A percentile compares a stretch with the other conserved stretches of the same genome.
phyloP scores from a whole-genome alignment of 2,329 filamentous ascomycete species.

The Aureobasidium sp. region DNA sequence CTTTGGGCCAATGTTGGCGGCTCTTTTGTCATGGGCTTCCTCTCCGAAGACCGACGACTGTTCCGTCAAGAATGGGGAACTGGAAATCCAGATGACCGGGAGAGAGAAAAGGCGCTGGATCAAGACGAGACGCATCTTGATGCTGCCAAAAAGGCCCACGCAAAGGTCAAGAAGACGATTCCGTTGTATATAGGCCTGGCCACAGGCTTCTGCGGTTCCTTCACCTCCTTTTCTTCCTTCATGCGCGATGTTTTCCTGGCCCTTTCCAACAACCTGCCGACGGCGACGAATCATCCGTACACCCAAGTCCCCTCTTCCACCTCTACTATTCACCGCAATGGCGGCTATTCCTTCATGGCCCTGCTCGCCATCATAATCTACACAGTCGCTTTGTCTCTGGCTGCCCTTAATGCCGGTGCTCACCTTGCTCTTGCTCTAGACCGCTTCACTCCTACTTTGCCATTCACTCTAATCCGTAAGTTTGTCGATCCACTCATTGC shows the following conservation, averaged over 20 bases:
- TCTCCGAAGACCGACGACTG: conserved; percentile 68
- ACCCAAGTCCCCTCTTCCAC: conserved; percentile 25
- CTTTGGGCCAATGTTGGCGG: conserved; percentile 87
- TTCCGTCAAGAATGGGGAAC: conserved; percentile 63
- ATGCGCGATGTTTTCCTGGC: conserved; percentile 74
- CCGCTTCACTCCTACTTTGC: conserved; percentile 52
- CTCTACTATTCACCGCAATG: conserved; percentile 46
- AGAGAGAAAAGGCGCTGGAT: conserved; percentile 32
- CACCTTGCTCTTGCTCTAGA: conserved; percentile 64
- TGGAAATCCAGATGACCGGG: conserved; percentile 6
- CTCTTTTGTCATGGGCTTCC: conserved; percentile 76
- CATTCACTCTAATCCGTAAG: conserved; percentile 50
- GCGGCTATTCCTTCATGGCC: conserved; percentile 78
- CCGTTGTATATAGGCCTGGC: conserved; percentile 81
- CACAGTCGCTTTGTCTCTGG: conserved; percentile 63
- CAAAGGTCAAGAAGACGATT: conserved; percentile 70
- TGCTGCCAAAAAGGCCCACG: conserved; percentile 28
- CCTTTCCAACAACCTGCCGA: conserved; percentile 64
- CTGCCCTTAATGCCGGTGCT: conserved; percentile 62
- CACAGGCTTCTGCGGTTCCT: conserved; percentile 82
- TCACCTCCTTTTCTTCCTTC: conserved; percentile 85
- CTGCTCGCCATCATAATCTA: conserved; percentile 66
- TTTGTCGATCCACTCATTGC: conserved; percentile 58
- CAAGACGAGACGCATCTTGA: conserved; percentile 32
- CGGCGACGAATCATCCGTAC: conserved; percentile 39